A percentile compares a stretch with the other conserved stretches of the same genome.
Evolutionary conservation across 225 moss, liverwort and hornwort genomes (phyloP).

Genomic region (Polytrichum commune): DNA sequence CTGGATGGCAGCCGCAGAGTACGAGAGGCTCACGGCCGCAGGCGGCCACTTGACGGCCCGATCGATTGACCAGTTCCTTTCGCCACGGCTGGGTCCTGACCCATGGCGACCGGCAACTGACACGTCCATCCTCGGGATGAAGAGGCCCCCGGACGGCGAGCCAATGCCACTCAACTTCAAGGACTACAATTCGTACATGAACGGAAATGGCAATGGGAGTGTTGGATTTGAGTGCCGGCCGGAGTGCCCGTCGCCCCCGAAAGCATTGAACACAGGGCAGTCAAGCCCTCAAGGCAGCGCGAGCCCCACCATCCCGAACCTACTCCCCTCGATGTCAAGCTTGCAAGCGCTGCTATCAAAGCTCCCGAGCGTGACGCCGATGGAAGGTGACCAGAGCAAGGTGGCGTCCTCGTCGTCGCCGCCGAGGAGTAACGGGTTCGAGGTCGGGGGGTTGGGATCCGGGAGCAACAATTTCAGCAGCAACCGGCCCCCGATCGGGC

Average conservation of each 20-base stretch:
- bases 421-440: not conserved
- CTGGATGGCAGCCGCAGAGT: constrained; percentile 26
- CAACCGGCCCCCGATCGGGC: constrained; percentile 43
- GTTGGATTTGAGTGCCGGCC: constrained; percentile 44
- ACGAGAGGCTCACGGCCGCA: not conserved
- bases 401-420: not conserved
- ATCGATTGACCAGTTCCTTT: constrained; percentile 20
- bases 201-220: constrained; percentile 19
- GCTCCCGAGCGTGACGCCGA: constrained; percentile 61
- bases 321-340: constrained; percentile 78
- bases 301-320: constrained; percentile 33
- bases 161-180: constrained; percentile 26
- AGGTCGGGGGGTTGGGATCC: not conserved
- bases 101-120: constrained; percentile 45
- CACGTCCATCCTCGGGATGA: constrained; percentile 16
- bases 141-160: constrained; percentile 13
- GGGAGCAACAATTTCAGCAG: constrained; percentile 10
- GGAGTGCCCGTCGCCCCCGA: constrained; percentile 41
- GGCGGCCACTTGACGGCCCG: constrained; percentile 26
- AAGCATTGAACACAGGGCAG: constrained; percentile 39
- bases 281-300: constrained; percentile 26
- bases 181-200: constrained; percentile 29
- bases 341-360: constrained; percentile 83
- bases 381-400: constrained; percentile 15
- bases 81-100: constrained; percentile 6